phyloP scores from a whole-genome alignment of 106 monocot species.

The Apostasia shenzhenica region DNA sequence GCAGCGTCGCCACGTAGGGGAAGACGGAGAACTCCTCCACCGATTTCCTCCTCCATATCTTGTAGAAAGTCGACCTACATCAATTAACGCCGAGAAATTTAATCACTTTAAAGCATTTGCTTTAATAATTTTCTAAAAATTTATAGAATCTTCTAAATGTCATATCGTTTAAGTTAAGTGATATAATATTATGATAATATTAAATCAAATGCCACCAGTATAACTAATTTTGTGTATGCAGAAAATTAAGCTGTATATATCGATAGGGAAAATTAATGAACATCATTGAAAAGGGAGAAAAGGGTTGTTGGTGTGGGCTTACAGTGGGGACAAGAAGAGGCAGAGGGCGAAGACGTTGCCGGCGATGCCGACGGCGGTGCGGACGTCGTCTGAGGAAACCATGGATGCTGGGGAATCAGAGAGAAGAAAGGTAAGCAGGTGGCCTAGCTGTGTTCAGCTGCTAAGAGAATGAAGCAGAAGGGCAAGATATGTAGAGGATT shows the following conservation, averaged over 20 bases:
- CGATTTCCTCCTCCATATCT: constrained; percentile 4
- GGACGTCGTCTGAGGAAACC: neutral
- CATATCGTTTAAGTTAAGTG: neutral
- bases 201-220: neutral
- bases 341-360: constrained; percentile 1
- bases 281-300: neutral
- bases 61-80: constrained; percentile 5
- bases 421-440: too few species aligned
- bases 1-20: constrained; percentile 9
- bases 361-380: neutral
- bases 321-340: constrained; percentile 12
- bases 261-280: neutral
- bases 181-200: neutral
- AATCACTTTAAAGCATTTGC: too few species aligned
- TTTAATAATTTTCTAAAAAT: neutral
- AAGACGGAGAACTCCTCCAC: constrained; percentile 12
- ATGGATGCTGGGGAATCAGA: neutral
- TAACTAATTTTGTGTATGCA: neutral
- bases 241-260: neutral
- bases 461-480: too few species aligned
- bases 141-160: neutral
- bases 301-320: neutral
- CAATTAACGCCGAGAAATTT: neutral
- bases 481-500: too few species aligned
- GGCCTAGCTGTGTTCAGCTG: too few species aligned